Percentiles rank a stretch among this genome's conserved stretches.
phyloP scores from a whole-genome alignment of 495 filamentous ascomycete species.

The Aspergillus bertholletiae region DNA sequence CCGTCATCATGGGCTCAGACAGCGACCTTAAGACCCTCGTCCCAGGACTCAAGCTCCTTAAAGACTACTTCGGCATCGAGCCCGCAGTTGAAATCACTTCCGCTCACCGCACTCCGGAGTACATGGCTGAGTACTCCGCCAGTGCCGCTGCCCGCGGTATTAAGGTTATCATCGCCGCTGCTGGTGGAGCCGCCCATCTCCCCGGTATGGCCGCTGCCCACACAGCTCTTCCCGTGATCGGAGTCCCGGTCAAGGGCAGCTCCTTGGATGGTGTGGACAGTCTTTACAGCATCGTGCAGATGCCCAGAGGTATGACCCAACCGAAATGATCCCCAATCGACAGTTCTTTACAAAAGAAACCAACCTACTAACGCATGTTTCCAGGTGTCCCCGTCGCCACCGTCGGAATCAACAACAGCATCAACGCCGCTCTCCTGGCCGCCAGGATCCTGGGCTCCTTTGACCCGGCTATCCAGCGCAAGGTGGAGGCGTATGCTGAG shows the following conservation, averaged over 20 bases:
- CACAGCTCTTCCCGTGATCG: slow-evolving; percentile 88
- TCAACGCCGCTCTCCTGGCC: slow-evolving; percentile 89
- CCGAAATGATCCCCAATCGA: background rate
- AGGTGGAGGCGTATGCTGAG: slow-evolving; percentile 68
- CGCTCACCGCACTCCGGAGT: slow-evolving; percentile 84
- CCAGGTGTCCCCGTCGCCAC: slow-evolving; percentile 79
- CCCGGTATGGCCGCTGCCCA: slow-evolving; percentile 89
- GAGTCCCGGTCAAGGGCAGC: slow-evolving; percentile 85
- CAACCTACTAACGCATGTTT: background rate
- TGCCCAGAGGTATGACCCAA: slow-evolving; percentile 65
- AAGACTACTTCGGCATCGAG: slow-evolving; percentile 67
- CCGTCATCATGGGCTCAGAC: slow-evolving; percentile 93
- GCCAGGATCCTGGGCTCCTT: slow-evolving; percentile 73
- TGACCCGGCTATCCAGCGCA: slow-evolving; percentile 54
- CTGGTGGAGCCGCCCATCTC: slow-evolving; percentile 87
- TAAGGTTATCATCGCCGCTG: slow-evolving; percentile 91
- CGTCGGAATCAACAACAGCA: slow-evolving; percentile 89
- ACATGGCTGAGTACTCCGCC: slow-evolving; percentile 74
- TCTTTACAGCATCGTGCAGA: slow-evolving; percentile 85
- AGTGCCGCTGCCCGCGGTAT: slow-evolving; percentile 65
- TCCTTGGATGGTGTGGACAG: slow-evolving; percentile 86
- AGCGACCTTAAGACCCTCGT: slow-evolving; percentile 81
- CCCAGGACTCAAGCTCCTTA: slow-evolving; percentile 71
- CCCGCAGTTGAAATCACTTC: slow-evolving; percentile 83
- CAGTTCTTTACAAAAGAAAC: slow-evolving; percentile 4